Evolutionary conservation across 345 rosid species (phyloP), one percentile per base, ranked within the genome.

Genomic region (Syzygium jambos): DNA sequence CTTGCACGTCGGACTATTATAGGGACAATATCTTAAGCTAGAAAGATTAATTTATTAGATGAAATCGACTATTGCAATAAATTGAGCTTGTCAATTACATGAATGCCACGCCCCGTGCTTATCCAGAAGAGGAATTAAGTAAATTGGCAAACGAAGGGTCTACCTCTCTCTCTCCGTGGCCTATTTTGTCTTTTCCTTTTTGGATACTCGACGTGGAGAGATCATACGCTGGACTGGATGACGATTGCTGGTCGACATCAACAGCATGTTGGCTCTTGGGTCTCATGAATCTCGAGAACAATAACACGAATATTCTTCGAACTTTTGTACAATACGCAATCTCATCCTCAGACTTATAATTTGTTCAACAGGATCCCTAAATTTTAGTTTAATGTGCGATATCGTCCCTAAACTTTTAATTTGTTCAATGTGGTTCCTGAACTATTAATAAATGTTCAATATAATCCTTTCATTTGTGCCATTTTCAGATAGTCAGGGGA

Each of bases 261-360:
- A 13, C 73, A 13, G 6, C 54, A 15, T 15, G 15, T 52, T 15
- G 54, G 54, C 54, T 13, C 73, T 61, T 3, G 10, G 17, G 9
- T n/a, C n/a, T 61, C 3, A 6, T 13, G 34, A n/a, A 43, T 43
- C 46, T 43, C 6, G 46, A 43, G 46, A 43, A 43, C 46, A 43
- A 43, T 43, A 43, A 6, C 46, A 6, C 46, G 46, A 5, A n/a
- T 14, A 25, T 29, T 59, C 65, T 29, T 25, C 7, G 3, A 6
- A 61, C n/a, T 61, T 61, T 8, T 8, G 34, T 6, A 5, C 8
- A 13, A 2, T n/a, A 1, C 9, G 3, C 1, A 13, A 61, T 61
- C 17, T 6, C 19, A 4, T 6, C 21, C 1, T 61, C 15, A 0
- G n/a, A n/a, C 0, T n/a, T 61, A 13, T n/a, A 61, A n/a, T 61